Base-by-base conservation (phyloP, 106 monocot genomes). In the Xerophyta viscosa region DNA sequence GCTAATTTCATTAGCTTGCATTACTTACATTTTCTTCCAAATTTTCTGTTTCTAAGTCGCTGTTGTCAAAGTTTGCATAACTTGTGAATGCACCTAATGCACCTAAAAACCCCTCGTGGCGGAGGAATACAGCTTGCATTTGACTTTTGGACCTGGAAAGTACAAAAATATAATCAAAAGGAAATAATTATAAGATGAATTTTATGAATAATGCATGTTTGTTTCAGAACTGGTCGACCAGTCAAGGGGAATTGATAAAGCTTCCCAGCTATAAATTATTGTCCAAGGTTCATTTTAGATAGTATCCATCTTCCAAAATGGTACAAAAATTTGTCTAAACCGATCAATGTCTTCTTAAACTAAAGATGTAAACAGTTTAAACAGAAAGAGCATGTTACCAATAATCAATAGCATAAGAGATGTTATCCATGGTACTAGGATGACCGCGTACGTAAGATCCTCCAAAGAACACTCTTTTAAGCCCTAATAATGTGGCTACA, bases 391-490 rank as follows among this genome's bases (percentile, higher is more conserved):
- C 7, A 36, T 36, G 33, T 11, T 72, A 84, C 84, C 84, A 85
- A 69, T 52, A 85, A 68, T 80, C 68, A 69, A 85, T 72, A 47
- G 85, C 85, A 80, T 80, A 79, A 48, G 80, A 68, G 68, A 85
- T 85, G 61, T 79, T 80, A 52, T 80, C 68, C 85, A 85, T 85
- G 25, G 68, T 85, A 60, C 72, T 80, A 15, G 62, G 61, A 69
- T 85, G 79, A 27, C 85, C 85, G 41, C 85, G 75, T 46, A 85
- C 80, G 47, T 80, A 85, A 43, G 80, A 85, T 53, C 85, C 85
- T 29, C 85, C 85, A 66, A 85, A 85, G 51, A 80, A 85, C 21
- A 79, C 75, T 46, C 61, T 71, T 41, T 58, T 72, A 11, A 85
- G 61, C n/a, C 69, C 69, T 57, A 76, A 62, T 30, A 79, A 68